These are phyloP conservation scores for Paraphaeosphaeria sporulosa DNA, from an alignment of 2,329 filamentous ascomycete genomes.

Conservation along the genomic window DNA sequence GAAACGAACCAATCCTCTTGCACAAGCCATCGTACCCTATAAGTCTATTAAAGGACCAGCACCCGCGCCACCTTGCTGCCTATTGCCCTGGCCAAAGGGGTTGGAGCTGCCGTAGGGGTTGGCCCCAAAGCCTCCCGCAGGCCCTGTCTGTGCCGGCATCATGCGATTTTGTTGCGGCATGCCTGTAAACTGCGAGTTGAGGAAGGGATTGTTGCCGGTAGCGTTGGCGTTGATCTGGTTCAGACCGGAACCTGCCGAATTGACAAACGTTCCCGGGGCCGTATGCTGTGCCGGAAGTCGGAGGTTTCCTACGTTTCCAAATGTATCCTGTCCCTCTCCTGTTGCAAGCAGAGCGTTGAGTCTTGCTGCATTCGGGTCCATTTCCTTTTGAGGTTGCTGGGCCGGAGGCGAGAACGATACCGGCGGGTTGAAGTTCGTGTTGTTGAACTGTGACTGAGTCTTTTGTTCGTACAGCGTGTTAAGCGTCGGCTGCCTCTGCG, in stretches of 20 bases:
- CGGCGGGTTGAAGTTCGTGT: slow-evolving; percentile 58
- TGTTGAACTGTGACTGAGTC: slow-evolving; percentile 69
- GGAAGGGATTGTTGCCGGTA: slow-evolving; percentile 88
- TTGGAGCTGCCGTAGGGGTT: slow-evolving; percentile 57
- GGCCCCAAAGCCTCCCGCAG: slow-evolving; percentile 55
- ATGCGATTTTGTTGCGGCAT: slow-evolving; percentile 57
- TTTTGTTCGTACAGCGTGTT: slow-evolving; percentile 84
- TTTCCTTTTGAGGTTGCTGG: slow-evolving; percentile 50
- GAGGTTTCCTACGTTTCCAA: slow-evolving; percentile 94
- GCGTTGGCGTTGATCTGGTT: slow-evolving; percentile 71
- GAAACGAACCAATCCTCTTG: neutral
- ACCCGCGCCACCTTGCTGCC: slow-evolving; percentile 48
- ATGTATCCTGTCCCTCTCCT: slow-evolving; percentile 95
- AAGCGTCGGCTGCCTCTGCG: slow-evolving; percentile 71
- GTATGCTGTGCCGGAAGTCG: slow-evolving; percentile 97
- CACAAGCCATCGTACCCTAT: slow-evolving; percentile 2
- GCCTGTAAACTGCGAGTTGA: slow-evolving; percentile 83
- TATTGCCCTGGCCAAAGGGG: slow-evolving; percentile 61
- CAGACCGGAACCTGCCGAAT: slow-evolving; percentile 86
- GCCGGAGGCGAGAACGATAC: slow-evolving; percentile 54
- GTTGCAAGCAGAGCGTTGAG: slow-evolving; percentile 86
- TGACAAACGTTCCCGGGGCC: slow-evolving; percentile 93
- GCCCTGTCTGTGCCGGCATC: slow-evolving; percentile 61
- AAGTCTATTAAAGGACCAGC: slow-evolving; percentile 12
- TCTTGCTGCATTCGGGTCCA: slow-evolving; percentile 70